Conservation (phyloP, 2,329 filamentous ascomycete species). For the Penicillium sp. region DNA sequence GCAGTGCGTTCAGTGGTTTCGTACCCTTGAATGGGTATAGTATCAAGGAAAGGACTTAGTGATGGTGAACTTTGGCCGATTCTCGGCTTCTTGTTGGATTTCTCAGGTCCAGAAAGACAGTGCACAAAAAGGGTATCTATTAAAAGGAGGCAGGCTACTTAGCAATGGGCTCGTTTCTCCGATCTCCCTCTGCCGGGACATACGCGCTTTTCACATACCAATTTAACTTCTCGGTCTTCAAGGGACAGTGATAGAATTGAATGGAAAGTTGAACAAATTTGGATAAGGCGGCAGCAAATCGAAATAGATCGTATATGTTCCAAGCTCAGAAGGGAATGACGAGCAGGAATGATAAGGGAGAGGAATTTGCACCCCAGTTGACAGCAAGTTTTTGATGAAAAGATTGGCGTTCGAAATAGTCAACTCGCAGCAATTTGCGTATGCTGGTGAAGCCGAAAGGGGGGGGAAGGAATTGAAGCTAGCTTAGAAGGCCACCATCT, state of each 20-base stretch:
- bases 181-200: neutral
- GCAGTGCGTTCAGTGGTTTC: neutral
- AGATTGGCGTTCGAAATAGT: conserved; percentile 18
- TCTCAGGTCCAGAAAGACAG: neutral
- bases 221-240: neutral
- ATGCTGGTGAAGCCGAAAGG: conserved; percentile 16
- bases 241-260: neutral
- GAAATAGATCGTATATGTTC: neutral
- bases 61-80: neutral
- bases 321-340: neutral
- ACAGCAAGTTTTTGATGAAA: neutral
- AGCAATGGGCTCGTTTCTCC: conserved; percentile 1
- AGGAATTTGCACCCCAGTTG: neutral
- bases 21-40: neutral
- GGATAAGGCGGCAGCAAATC: neutral
- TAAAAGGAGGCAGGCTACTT: conserved; percentile 1
- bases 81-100: neutral
- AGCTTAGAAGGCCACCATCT: conserved; percentile 29
- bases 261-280: neutral
- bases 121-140: neutral
- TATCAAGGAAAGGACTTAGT: neutral
- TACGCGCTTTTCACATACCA: conserved; percentile 1
- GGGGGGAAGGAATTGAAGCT: conserved; percentile 12
- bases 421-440: conserved; percentile 19
- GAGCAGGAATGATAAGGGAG: neutral